Base-by-base conservation (phyloP, 805 yeast species). In the Barnettozyma sp. region DNA sequence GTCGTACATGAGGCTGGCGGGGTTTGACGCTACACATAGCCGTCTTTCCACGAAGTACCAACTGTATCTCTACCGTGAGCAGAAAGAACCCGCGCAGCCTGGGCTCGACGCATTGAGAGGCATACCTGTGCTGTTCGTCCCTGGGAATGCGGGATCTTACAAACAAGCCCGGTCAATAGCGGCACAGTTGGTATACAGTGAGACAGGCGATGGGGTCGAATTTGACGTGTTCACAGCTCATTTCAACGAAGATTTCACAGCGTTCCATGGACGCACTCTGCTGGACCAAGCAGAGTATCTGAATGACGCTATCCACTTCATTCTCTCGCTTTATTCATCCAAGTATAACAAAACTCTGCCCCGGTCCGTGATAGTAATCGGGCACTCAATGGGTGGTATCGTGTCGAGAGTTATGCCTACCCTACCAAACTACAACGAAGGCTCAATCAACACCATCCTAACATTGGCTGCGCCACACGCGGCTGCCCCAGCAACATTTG, bases 301-400 rank as follows among this genome's bases (percentile, higher is more conserved):
- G 42, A 90, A 92, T 51, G 96, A 88, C 47, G 97, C 97, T 1
- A 67, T 92, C 4, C 58, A 60, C 16, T 87, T 80, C 52, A 87
- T 90, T 16, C 58, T 92, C 13, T 71, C 75, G 4, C 60, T 90
- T 5, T 90, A 90, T 49, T 7, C 56, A 44, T 5, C 55, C 9
- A 31, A 62, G 7, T 57, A 37, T 55, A 15, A 52, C 55, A n/a
- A 7, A 2, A 34, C 33, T 2, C 50, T 55, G 7, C 92, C 92
- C 0, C 55, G 58, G 19, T 82, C 95, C 0, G 94, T 90, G 2
- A 73, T 90, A 0, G 54, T 90, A 0, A 45, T 90, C 1, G 96
- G 86, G 3, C 98, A 90, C 61, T 90, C 97, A 1, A 90, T 90
- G 98, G 98, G 98, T 27, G 98, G 98, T 3, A 73, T 90, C 13